Conservation (phyloP, 164 flowering plant genomes). For the Dillenia suffruticosa region DNA sequence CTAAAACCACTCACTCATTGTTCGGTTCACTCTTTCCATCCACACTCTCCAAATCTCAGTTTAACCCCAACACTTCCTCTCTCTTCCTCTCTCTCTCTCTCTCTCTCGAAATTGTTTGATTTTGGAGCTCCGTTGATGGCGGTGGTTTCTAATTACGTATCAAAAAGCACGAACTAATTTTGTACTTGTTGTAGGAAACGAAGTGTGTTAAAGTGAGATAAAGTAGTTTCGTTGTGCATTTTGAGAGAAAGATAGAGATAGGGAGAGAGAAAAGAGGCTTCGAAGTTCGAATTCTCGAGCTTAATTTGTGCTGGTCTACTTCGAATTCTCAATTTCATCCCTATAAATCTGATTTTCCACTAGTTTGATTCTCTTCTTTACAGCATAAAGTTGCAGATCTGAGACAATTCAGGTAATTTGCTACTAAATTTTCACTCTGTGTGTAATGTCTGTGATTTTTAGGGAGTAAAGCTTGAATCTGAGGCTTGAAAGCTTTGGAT, state of each 20-base stretch:
- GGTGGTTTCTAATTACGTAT: constrained; percentile 1
- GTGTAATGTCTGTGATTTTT: too few relatives aligned
- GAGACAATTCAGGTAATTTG: too few relatives aligned
- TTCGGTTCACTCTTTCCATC: neutral
- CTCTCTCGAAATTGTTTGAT: neutral
- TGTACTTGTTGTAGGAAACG: neutral
- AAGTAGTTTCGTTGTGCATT: neutral
- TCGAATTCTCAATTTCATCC: too few relatives aligned
- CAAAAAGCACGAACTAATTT: neutral
- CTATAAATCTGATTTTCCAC: too few relatives aligned
- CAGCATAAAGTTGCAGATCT: too few relatives aligned
- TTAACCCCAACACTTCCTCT: constrained; percentile 6
- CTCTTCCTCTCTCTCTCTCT: neutral
- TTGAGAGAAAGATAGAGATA: neutral
- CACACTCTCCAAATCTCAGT: constrained; percentile 8
- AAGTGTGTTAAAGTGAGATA: neutral
- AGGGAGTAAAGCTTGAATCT: too few relatives aligned
- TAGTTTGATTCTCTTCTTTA: too few relatives aligned
- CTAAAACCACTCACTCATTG: too few relatives aligned
- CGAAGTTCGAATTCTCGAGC: constrained; percentile 4
- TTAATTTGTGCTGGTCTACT: neutral
- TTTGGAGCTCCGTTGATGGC: constrained; percentile 4
- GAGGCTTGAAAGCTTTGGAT: too few relatives aligned
- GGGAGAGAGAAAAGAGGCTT: neutral
- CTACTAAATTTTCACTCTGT: too few relatives aligned